Base-by-base conservation (phyloP, 83 land plant species). In the Diphasiastrum complanatum region DNA sequence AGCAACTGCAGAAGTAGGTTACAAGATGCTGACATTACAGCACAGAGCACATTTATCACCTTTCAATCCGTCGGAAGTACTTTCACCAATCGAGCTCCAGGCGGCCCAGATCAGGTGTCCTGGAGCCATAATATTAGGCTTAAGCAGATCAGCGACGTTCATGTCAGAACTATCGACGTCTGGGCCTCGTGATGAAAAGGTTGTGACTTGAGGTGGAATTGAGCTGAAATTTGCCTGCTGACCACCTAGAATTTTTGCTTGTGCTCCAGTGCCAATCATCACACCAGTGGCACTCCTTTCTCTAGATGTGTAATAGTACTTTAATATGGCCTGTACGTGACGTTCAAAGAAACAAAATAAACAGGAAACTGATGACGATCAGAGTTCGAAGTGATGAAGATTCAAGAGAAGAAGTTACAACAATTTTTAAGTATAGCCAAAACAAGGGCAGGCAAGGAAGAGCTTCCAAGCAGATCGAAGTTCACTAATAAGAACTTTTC, bases 61-160 rank as follows among this genome's bases (percentile, higher is more conserved):
- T n/a, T n/a, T n/a, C n/a, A n/a, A n/a, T n/a, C n/a, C n/a, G n/a
- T n/a, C n/a, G n/a, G n/a, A n/a, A n/a, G n/a, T n/a, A n/a, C n/a
- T n/a, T n/a, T n/a, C 31, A 11, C 59, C 59, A 1, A 55, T 55
- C 14, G 59, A 30, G 34, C 28, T 20, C 59, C 59, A 55, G 6
- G 59, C 59, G 11, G 59, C 59, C 59, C 59, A 55, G 10, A 55
- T 55, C 28, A 27, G 59, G 34, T 27, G 14, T 5, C 59, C 59
- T 6, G 59, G 59, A 1, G 59, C 59, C 38, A 55, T 16, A 11
- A 55, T 55, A 27, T 55, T 55, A 14, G 59, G 59, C 34, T 55
- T 55, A 12, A 55, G 35, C 8, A 55, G 35, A 25, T 55, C 59
- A 11, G 59, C 59, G 6, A 55, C 34, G 43, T 55, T 35, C 59